phyloP scores from a whole-genome alignment of 768 basidiomycete genomes.

The Termitomyces bulborhizus region DNA sequence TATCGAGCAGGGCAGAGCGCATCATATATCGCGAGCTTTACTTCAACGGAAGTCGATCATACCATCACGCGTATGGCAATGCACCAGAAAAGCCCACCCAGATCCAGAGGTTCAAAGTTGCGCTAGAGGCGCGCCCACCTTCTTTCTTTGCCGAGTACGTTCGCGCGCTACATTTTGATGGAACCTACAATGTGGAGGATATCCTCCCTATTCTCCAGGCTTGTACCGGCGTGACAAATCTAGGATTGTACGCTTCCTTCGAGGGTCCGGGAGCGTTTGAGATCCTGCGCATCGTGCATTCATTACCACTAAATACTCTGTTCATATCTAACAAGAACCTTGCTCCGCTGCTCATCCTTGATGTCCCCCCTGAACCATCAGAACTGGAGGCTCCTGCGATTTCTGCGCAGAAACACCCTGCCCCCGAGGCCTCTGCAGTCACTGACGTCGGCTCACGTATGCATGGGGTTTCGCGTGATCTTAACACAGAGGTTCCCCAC shows the following conservation, averaged over 20 bases:
- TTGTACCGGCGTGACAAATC: constrained; percentile 12
- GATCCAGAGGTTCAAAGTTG: constrained; percentile 4
- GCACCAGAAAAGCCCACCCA: background rate
- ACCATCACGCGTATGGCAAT: background rate
- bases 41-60: constrained; percentile 8
- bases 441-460: background rate
- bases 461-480: background rate
- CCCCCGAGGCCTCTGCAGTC: background rate
- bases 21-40: constrained; percentile 15
- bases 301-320: constrained; percentile 6
- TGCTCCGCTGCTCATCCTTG: background rate
- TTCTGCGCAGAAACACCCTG: background rate
- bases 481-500: background rate
- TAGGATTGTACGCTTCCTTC: constrained; percentile 11
- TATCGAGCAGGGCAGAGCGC: constrained; percentile 12
- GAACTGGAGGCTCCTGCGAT: background rate
- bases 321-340: constrained; percentile 8
- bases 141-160: constrained; percentile 12
- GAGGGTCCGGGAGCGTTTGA: constrained; percentile 3
- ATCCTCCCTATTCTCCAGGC: constrained; percentile 6
- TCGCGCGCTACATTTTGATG: constrained; percentile 6
- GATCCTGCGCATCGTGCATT: background rate
- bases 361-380: background rate
- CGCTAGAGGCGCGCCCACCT: constrained; percentile 8
- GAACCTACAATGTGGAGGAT: background rate